phyloP scores from a whole-genome alignment of 106 monocot genomes.

The Posidonia australis region DNA sequence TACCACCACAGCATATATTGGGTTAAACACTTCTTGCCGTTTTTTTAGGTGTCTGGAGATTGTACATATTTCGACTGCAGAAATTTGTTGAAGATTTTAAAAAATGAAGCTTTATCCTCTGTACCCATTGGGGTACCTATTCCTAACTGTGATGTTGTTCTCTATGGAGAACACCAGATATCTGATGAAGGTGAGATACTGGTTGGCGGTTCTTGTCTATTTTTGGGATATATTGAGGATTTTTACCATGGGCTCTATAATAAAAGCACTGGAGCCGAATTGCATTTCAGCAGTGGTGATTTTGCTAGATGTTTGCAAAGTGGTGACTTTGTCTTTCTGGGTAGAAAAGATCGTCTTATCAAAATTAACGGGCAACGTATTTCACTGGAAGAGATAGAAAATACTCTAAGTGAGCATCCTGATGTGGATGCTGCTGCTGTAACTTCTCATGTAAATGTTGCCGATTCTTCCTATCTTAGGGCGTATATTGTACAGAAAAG shows the following conservation, averaged over 20 bases:
- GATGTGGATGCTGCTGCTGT: slow-evolving; percentile 63
- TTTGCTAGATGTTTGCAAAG: slow-evolving; percentile 53
- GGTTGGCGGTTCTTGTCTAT: slow-evolving; percentile 69
- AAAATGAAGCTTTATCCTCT: slow-evolving; percentile 28
- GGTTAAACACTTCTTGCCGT: background rate
- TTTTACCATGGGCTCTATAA: slow-evolving; percentile 7
- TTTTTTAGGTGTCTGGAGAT: slow-evolving; percentile 82
- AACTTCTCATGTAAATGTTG: slow-evolving; percentile 22
- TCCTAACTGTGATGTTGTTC: slow-evolving; percentile 48
- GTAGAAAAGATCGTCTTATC: slow-evolving; percentile 68
- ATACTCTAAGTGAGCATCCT: slow-evolving; percentile 49
- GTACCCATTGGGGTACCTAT: slow-evolving; percentile 91
- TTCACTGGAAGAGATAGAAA: slow-evolving; percentile 76
- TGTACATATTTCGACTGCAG: slow-evolving; percentile 86
- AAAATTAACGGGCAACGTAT: slow-evolving; percentile 83
- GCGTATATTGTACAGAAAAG: slow-evolving; percentile 48
- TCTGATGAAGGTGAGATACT: slow-evolving; percentile 66
- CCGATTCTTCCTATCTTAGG: slow-evolving; percentile 18
- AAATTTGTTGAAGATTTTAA: slow-evolving; percentile 47
- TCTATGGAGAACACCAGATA: slow-evolving; percentile 29
- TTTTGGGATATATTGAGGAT: slow-evolving; percentile 58
- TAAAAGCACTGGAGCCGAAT: slow-evolving; percentile 3
- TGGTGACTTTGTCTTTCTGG: slow-evolving; percentile 63
- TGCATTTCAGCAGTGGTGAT: slow-evolving; percentile 73
- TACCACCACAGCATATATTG: background rate